Evolutionary conservation across 805 yeast genomes (phyloP), one percentile per base, ranked within the genome.

Genomic region (Ascoidea rubescens): DNA sequence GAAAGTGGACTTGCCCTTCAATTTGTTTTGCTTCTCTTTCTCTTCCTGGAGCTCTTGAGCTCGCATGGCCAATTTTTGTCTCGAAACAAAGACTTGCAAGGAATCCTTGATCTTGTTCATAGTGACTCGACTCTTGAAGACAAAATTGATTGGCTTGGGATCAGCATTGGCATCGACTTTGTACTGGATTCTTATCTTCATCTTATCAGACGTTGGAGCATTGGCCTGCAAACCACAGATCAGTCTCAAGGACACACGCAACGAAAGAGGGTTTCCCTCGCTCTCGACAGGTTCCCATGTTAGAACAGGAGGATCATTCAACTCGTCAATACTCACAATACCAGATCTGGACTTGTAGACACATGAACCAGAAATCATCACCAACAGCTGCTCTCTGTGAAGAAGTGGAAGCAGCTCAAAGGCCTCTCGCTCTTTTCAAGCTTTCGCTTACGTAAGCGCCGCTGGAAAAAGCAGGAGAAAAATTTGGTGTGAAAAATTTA

Each of bases 101-200:
- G 84, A 72, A 43, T 75, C 78, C 60, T 84, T 87, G 54, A 82
- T 79, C 55, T 74, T 77, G 56, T 84, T 87, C 87, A 89, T 84
- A 5, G 85, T 83, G 17, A 79, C 78, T 50, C 93, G 70, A 60
- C 79, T 83, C 52, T 78, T 80, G 66, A 88, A 87, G 1, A 84
- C 72, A 55, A 89, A 79, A 46, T 76, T 65, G 31, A 69, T 68
- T 47, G 64, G 61, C 64, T 60, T 37, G 67, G 51, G 48, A 4
- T 65, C 64, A 47, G 59, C 65, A 8, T 64, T 61, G 5, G 61
- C 75, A 1, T 64, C 62, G 1, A 63, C 64, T 45, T 71, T 71
- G 5, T 78, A 74, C 6, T 79, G 66, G 16, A 87, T 67, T 59
- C 78, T 78, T 49, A 87, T 65, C 68, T 78, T 75, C 83, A 85